These are phyloP conservation scores for Warburgia ugandensis DNA, from an alignment of 164 flowering plant genomes.

Conservation along the genomic window DNA sequence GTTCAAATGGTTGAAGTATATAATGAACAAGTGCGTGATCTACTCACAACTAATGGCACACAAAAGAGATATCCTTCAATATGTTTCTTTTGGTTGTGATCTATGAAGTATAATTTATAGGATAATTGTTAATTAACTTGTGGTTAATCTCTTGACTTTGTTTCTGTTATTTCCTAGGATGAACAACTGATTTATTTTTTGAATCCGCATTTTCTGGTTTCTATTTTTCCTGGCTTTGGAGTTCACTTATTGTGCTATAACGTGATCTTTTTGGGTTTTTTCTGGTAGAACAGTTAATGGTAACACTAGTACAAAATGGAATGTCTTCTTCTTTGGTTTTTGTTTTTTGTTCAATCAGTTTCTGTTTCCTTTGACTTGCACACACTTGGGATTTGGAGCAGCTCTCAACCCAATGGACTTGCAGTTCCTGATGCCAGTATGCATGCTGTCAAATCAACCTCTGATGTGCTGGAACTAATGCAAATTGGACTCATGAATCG, in stretches of 20 bases:
- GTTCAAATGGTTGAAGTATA: conserved; percentile 97
- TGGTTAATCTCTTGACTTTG: not conserved
- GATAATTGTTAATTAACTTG: not conserved
- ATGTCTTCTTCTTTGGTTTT: not conserved
- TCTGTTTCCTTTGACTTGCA: conserved; percentile 50
- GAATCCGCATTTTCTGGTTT: too few species aligned
- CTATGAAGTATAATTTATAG: not conserved
- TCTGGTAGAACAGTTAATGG: not conserved
- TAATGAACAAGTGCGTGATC: conserved; percentile 95
- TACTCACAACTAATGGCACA: conserved; percentile 51
- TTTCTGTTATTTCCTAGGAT: too few species aligned
- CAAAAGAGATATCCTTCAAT: conserved; percentile 77
- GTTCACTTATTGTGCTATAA: too few species aligned
- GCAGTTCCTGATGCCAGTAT: conserved; percentile 97
- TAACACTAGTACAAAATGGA: not conserved
- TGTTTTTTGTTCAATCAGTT: not conserved
- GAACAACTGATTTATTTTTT: too few species aligned
- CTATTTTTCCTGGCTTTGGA: too few species aligned
- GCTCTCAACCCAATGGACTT: conserved; percentile 67
- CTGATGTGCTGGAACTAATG: conserved; percentile 72
- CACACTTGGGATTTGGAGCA: conserved; percentile 77
- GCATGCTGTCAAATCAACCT: conserved; percentile 64
- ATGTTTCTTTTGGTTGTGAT: not conserved
- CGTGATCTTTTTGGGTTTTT: not conserved
- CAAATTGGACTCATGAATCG: conserved; percentile 66